A percentile compares a stretch with the other conserved stretches of the same genome.
These are phyloP conservation scores for Cytospora chrysosperma DNA, from an alignment of 2,329 filamentous ascomycete species.

Conservation along the genomic window DNA sequence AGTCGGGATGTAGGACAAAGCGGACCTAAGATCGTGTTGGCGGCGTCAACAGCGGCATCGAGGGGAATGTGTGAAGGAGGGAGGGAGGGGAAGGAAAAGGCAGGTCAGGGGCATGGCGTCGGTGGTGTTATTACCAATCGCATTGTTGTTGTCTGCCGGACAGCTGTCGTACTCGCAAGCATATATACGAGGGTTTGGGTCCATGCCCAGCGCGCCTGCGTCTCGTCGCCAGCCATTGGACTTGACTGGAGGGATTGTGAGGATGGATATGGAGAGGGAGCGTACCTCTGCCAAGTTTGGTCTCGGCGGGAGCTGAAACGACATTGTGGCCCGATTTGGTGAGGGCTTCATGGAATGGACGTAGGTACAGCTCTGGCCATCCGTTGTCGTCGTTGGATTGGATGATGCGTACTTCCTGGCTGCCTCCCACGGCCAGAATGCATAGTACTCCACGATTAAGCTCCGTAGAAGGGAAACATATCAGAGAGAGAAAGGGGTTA, in stretches of 20 bases:
- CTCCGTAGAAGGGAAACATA: too few relatives aligned
- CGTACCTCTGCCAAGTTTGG: constrained; percentile 61
- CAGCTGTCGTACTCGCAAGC: constrained; percentile 65
- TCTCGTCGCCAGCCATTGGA: constrained; percentile 13
- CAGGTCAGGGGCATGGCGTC: constrained; percentile 35
- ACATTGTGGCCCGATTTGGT: constrained; percentile 56
- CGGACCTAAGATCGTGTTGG: too few relatives aligned
- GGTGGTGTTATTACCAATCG: constrained; percentile 56
- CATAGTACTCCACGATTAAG: too few relatives aligned
- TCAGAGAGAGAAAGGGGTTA: too few relatives aligned
- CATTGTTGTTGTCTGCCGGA: constrained; percentile 48
- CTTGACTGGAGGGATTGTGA: not conserved
- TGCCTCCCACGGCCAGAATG: constrained; percentile 3
- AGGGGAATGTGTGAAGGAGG: too few relatives aligned
- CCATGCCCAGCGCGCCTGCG: constrained; percentile 51
- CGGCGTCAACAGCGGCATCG: too few relatives aligned
- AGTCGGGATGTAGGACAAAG: too few relatives aligned
- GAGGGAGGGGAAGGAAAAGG: too few relatives aligned
- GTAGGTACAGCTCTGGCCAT: constrained; percentile 68
- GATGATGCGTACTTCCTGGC: constrained; percentile 45
- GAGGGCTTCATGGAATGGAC: constrained; percentile 59
- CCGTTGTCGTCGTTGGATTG: constrained; percentile 68
- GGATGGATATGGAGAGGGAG: constrained; percentile 5
- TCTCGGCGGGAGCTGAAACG: constrained; percentile 64
- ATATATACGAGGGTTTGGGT: constrained; percentile 46